These are phyloP conservation scores for Colletotrichum lupini DNA, from an alignment of 2,329 filamentous ascomycete genomes.

Conservation along the genomic window DNA sequence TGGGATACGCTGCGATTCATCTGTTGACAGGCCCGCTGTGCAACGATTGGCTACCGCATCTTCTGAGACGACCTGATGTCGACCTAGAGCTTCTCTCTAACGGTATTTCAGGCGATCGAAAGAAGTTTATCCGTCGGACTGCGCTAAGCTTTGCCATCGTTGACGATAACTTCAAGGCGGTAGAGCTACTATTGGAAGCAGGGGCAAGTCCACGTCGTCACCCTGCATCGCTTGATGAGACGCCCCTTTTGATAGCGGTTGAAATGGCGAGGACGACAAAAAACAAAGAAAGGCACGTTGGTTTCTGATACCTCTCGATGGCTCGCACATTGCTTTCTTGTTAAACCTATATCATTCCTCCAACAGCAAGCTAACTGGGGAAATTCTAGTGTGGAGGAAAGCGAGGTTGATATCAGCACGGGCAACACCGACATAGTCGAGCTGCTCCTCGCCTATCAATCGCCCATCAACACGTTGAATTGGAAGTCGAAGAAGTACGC, in stretches of 20 bases:
- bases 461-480: conserved; percentile 25
- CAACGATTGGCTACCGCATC: conserved; percentile 23
- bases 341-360: not conserved
- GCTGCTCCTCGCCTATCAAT: conserved; percentile 26
- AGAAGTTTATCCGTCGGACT: conserved; percentile 8
- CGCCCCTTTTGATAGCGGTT: conserved; percentile 23
- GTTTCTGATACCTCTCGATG: no score
- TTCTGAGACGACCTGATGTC: conserved; percentile 17
- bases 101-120: not conserved
- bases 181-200: conserved; percentile 36
- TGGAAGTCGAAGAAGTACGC: not conserved
- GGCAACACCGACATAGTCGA: conserved; percentile 26
- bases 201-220: conserved; percentile 37
- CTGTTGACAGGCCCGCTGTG: conserved; percentile 34
- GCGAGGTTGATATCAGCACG: not conserved
- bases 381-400: not conserved
- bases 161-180: conserved; percentile 30
- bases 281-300: not conserved
- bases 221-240: not conserved
- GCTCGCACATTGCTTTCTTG: not conserved
- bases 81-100: conserved; percentile 22
- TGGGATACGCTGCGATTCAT: conserved; percentile 33
- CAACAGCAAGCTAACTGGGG: not conserved
- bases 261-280: not conserved
- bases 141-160: conserved; percentile 38